A percentile compares a stretch with the other conserved stretches of the same genome.
Conservation (phyloP, 495 filamentous ascomycete species). For the Hypoxylon lienhwacheense region DNA sequence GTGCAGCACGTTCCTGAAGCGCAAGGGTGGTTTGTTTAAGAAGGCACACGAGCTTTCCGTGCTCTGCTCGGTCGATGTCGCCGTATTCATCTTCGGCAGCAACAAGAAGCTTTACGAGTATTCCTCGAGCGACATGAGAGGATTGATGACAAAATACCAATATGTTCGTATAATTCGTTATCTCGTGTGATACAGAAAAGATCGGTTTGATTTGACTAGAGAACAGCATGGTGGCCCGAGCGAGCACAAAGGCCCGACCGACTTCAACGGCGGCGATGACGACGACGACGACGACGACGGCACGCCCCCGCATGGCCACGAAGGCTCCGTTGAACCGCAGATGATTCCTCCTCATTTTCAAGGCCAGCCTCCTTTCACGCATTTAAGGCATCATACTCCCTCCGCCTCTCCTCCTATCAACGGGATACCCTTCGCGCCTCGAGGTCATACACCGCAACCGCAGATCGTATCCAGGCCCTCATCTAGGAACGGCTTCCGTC, state of each 20-base stretch:
- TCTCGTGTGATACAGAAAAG: conserved; percentile 7
- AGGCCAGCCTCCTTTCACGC: conserved; percentile 69
- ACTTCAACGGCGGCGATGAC: conserved; percentile 81
- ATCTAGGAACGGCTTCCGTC: conserved; percentile 76
- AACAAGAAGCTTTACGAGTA: conserved; percentile 99
- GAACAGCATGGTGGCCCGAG: conserved; percentile 83
- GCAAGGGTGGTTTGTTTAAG: conserved; percentile 98
- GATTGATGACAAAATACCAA: conserved; percentile 82
- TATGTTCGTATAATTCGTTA: conserved; percentile 64
- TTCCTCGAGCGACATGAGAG: conserved; percentile 89
- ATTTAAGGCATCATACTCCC: conserved; percentile 79
- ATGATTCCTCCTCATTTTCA: conserved; percentile 79
- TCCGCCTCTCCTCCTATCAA: conserved; percentile 93
- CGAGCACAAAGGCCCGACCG: conserved; percentile 93
- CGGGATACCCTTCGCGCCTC: conserved; percentile 66
- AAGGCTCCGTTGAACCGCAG: conserved; percentile 49
- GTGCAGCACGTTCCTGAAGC: conserved; percentile 90
- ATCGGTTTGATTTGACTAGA: conserved; percentile 36
- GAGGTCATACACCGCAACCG: conserved; percentile 80
- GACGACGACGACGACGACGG: conserved; percentile 88
- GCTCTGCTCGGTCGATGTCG: conserved; percentile 96
- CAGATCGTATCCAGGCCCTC: conserved; percentile 75
- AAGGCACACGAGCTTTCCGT: conserved; percentile 98
- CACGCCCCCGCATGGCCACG: conserved; percentile 61
- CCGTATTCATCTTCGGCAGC: conserved; percentile 95